A percentile compares a stretch with the other conserved stretches of the same genome.
These are phyloP conservation scores for Drechslerella stenobrocha DNA, from an alignment of 2,329 filamentous ascomycete species.

Conservation along the genomic window DNA sequence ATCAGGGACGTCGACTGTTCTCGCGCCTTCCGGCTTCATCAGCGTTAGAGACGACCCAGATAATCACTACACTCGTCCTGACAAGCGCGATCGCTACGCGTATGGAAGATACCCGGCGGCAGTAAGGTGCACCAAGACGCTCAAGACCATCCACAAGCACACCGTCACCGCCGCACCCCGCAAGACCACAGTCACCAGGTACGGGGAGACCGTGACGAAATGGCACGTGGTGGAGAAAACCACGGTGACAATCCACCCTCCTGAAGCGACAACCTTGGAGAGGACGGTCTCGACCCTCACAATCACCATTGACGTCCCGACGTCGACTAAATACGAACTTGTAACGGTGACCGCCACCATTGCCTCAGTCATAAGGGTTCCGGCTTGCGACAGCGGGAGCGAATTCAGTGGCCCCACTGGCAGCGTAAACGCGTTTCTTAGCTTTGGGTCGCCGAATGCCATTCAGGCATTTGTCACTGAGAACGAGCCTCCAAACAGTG, in stretches of 20 bases:
- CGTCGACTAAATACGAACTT: slow-evolving; percentile 7
- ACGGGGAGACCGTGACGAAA: slow-evolving; percentile 11
- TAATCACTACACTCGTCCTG: slow-evolving; percentile 18
- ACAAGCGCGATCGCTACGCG: slow-evolving; percentile 1
- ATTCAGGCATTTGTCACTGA: background rate
- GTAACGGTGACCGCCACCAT: slow-evolving; percentile 14
- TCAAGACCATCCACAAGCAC: slow-evolving; percentile 21
- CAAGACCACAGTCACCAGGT: slow-evolving; percentile 22
- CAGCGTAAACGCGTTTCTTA: slow-evolving; percentile 1
- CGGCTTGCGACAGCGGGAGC: slow-evolving; percentile 26
- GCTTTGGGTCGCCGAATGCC: background rate
- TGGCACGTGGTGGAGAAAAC: slow-evolving; percentile 6
- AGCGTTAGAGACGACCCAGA: slow-evolving; percentile 24
- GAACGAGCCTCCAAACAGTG: background rate
- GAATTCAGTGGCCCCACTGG: slow-evolving; percentile 20
- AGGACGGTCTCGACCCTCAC: slow-evolving; percentile 16
- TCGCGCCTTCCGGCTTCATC: slow-evolving; percentile 20
- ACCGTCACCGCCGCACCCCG: slow-evolving; percentile 16
- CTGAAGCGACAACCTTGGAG: slow-evolving; percentile 15
- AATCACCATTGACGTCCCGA: slow-evolving; percentile 14
- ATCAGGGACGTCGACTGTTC: slow-evolving; percentile 11
- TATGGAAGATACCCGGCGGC: slow-evolving; percentile 20
- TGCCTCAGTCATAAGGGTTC: slow-evolving; percentile 10
- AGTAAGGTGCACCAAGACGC: slow-evolving; percentile 30
- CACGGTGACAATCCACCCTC: slow-evolving; percentile 20